Percentiles rank a stretch among this genome's conserved stretches.
Evolutionary conservation across 2,329 filamentous ascomycete species (phyloP).

Genomic region (Aspergillus novofumigatus): DNA sequence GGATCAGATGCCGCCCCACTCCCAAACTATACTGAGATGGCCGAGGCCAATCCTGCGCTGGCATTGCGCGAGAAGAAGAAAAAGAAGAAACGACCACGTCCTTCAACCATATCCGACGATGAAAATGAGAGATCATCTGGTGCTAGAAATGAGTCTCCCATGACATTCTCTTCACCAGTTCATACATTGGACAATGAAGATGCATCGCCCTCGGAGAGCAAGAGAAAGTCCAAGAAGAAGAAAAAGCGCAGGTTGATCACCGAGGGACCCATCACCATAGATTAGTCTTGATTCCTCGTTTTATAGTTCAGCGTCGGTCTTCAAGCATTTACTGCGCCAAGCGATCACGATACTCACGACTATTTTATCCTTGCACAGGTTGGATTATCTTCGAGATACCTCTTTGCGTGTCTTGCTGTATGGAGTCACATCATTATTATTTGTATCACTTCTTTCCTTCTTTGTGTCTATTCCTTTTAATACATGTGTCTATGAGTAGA

Average conservation of each 20-base stretch:
- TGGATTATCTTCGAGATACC: neutral
- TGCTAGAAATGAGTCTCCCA: slow-evolving; percentile 3
- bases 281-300: neutral
- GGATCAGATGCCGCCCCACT: neutral
- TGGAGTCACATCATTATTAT: neutral
- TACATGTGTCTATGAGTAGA: neutral
- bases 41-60: slow-evolving; percentile 4
- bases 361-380: neutral
- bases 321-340: neutral
- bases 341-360: neutral
- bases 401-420: neutral
- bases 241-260: slow-evolving; percentile 9
- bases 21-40: neutral
- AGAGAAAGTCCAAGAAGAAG: slow-evolving; percentile 16
- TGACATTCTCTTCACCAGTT: neutral
- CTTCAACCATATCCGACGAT: slow-evolving; percentile 2
- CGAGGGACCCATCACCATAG: slow-evolving; percentile 4
- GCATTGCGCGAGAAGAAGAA: slow-evolving; percentile 9
- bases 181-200: neutral
- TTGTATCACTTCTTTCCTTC: neutral
- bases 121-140: slow-evolving; percentile 4
- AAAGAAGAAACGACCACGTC: slow-evolving; percentile 11
- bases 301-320: neutral
- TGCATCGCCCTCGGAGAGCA: slow-evolving; percentile 1
- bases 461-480: neutral